phyloP scores from a whole-genome alignment of 768 basidiomycete genomes.

The Guyanaporus albipodus region DNA sequence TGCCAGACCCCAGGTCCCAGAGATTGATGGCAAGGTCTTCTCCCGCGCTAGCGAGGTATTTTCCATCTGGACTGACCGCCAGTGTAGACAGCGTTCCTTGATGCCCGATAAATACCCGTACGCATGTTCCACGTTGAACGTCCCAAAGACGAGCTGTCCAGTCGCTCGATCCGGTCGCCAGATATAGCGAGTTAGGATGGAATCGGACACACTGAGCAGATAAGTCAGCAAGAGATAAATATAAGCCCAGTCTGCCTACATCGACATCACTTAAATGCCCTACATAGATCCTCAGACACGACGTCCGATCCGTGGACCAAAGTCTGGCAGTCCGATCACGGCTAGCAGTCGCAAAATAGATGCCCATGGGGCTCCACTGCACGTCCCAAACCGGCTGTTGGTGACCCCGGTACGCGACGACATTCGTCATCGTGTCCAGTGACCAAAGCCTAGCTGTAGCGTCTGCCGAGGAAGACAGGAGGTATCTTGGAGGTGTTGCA shows the following conservation, averaged over 20 bases:
- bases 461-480: conserved; percentile 91
- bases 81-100: conserved; percentile 83
- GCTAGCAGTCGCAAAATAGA: conserved; percentile 97
- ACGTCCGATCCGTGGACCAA: conserved; percentile 91
- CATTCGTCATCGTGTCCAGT: conserved; percentile 87
- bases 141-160: conserved; percentile 98
- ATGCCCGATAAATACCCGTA: conserved; percentile 95
- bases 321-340: conserved; percentile 91
- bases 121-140: conserved; percentile 90
- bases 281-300: conserved; percentile 86
- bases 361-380: conserved; percentile 96
- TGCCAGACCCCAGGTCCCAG: conserved; percentile 96
- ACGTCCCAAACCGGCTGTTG: conserved; percentile 99
- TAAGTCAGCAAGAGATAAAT: conserved; percentile 3
- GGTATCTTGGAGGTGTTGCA: conserved; percentile 76
- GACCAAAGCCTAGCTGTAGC: conserved; percentile 92
- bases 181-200: conserved; percentile 96
- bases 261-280: conserved; percentile 97
- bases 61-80: conserved; percentile 90
- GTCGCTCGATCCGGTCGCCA: conserved; percentile 96
- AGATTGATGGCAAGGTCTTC: conserved; percentile 92
- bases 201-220: conserved; percentile 79
- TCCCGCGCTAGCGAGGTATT: conserved; percentile 87
- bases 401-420: conserved; percentile 93
- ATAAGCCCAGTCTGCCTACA: conserved; percentile 50